These are phyloP conservation scores for Eleusine coracana DNA, from an alignment of 176 grass and related monocot genomes.

Conservation along the genomic window DNA sequence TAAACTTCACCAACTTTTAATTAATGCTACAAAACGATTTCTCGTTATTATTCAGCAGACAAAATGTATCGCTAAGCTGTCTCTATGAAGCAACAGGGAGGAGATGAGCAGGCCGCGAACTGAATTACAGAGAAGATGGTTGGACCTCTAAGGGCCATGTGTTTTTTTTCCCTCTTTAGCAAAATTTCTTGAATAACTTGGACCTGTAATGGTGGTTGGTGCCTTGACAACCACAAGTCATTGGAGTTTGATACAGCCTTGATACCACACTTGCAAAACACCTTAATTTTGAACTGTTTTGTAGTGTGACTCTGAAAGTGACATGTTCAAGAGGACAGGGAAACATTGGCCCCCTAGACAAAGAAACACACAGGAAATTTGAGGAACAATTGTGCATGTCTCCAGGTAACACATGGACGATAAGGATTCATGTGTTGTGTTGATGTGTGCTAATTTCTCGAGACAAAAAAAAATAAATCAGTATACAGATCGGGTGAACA, in stretches of 20 bases:
- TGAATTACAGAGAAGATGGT: background rate
- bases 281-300: conserved; percentile 29
- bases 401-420: conserved; percentile 29
- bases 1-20: background rate
- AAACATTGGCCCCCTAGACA: background rate
- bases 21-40: background rate
- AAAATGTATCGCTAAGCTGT: conserved; percentile 29
- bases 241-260: background rate
- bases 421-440: conserved; percentile 23
- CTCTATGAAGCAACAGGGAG: conserved; percentile 37
- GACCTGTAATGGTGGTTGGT: conserved; percentile 25
- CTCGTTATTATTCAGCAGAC: background rate
- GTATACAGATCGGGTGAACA: background rate
- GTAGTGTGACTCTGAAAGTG: conserved; percentile 19
- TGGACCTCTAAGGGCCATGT: conserved; percentile 34
- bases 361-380: conserved; percentile 25
- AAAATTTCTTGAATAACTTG: background rate
- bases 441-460: background rate
- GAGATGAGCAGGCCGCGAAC: conserved; percentile 13
- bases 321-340: background rate
- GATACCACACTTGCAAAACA: conserved; percentile 17
- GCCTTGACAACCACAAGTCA: conserved; percentile 29
- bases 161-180: background rate
- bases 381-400: conserved; percentile 17
- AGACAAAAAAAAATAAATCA: background rate